phyloP scores from a whole-genome alignment of 805 yeast species.

The Candida quercuum region DNA sequence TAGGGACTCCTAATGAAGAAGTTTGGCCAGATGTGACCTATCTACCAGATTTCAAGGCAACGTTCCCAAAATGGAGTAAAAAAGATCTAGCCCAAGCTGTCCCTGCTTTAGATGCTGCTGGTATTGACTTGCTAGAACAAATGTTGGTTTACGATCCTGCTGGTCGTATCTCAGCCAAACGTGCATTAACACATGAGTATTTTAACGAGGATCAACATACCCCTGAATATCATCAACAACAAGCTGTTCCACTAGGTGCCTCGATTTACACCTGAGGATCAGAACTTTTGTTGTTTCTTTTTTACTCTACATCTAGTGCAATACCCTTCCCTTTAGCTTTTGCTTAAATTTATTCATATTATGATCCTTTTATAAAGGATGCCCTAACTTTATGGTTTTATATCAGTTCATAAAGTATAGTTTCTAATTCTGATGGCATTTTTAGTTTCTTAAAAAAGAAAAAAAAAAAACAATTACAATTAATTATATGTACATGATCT shows the following conservation, averaged over 20 bases:
- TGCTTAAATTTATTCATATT: not conserved
- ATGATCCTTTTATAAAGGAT: not conserved
- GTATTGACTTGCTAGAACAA: conserved; percentile 75
- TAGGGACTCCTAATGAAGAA: conserved; percentile 93
- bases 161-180: conserved; percentile 85
- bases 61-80: conserved; percentile 86
- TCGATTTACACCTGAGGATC: conserved; percentile 20
- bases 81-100: conserved; percentile 66
- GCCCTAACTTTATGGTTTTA: no score
- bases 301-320: not conserved
- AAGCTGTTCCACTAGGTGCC: conserved; percentile 25
- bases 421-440: no score
- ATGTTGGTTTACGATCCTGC: conserved; percentile 91
- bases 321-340: not conserved
- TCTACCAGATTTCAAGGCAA: conserved; percentile 88
- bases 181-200: conserved; percentile 87
- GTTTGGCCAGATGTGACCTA: conserved; percentile 92
- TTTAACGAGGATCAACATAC: conserved; percentile 49
- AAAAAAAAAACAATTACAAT: not conserved
- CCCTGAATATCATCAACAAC: conserved; percentile 22
- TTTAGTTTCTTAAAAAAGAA: no score
- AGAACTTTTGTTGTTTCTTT: not conserved
- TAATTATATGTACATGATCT: not conserved
- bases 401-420: no score
- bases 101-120: conserved; percentile 76